phyloP scores from a whole-genome alignment of 306 rosid genomes.

The Cajanus cajan region DNA sequence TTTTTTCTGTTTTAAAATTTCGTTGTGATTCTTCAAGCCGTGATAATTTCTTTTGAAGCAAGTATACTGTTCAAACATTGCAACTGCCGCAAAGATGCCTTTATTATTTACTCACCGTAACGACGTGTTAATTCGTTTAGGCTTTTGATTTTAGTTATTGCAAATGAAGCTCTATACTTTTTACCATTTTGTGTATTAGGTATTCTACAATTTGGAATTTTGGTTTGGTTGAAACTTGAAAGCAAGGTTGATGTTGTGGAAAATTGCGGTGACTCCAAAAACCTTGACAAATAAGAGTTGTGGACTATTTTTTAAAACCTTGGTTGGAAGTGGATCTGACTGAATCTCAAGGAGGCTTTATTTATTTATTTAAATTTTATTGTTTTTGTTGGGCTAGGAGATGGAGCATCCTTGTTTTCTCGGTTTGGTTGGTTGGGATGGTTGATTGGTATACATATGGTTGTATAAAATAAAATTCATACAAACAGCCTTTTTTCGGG shows the following conservation, averaged over 20 bases:
- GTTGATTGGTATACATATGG: background rate
- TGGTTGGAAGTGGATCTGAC: slow-evolving; percentile 18
- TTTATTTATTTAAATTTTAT: background rate
- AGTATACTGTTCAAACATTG: background rate
- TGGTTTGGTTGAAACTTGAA: background rate
- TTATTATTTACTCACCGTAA: background rate
- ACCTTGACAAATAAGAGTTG: background rate
- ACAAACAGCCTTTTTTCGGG: background rate
- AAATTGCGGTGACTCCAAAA: background rate
- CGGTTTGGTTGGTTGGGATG: background rate
- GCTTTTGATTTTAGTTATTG: background rate
- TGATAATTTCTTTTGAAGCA: background rate
- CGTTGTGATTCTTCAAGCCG: background rate
- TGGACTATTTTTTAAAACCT: background rate
- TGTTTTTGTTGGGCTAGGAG: background rate
- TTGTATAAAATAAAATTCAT: background rate
- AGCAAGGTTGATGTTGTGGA: background rate
- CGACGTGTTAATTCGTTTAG: background rate
- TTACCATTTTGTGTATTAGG: background rate
- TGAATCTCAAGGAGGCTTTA: background rate
- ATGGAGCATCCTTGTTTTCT: background rate
- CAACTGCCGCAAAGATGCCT: background rate
- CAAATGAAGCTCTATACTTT: background rate
- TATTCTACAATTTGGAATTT: slow-evolving; percentile 5
- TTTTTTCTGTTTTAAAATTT: background rate